Evolutionary conservation across 2,329 filamentous ascomycete genomes (phyloP).

Genomic region (Pyricularia sp.): DNA sequence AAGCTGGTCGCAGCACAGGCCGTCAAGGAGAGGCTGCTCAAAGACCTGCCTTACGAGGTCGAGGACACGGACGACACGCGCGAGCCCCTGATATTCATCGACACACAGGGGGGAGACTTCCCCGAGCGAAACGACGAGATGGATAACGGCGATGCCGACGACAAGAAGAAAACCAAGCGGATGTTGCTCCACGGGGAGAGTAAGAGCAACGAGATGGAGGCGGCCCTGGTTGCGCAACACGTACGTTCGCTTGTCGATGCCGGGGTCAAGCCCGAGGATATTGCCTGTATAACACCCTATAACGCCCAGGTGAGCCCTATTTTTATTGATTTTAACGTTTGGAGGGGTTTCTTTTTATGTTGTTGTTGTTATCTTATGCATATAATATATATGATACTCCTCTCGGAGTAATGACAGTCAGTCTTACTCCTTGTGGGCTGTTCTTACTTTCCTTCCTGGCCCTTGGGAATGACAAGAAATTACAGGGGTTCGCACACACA

Average conservation of each 20-base stretch:
- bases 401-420: no score
- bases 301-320: conserved; percentile 61
- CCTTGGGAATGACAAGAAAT: background rate
- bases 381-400: background rate
- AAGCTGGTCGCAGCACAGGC: conserved; percentile 68
- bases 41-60: conserved; percentile 61
- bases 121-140: conserved; percentile 64
- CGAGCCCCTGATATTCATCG: conserved; percentile 84
- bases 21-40: conserved; percentile 64
- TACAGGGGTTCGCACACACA: background rate
- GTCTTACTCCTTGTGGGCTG: background rate
- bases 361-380: background rate
- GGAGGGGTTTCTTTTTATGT: background rate
- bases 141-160: background rate
- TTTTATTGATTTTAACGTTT: conserved; percentile 5
- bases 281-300: conserved; percentile 91
- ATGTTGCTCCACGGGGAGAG: conserved; percentile 42
- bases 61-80: conserved; percentile 71
- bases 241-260: conserved; percentile 63
- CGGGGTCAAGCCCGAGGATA: conserved; percentile 69
- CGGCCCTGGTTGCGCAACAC: conserved; percentile 64
- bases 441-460: background rate
- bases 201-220: conserved; percentile 89
- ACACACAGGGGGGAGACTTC: conserved; percentile 91
- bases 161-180: conserved; percentile 23